phyloP scores from a whole-genome alignment of 2,329 filamentous ascomycete species.

The Elsinoe necatrix region DNA sequence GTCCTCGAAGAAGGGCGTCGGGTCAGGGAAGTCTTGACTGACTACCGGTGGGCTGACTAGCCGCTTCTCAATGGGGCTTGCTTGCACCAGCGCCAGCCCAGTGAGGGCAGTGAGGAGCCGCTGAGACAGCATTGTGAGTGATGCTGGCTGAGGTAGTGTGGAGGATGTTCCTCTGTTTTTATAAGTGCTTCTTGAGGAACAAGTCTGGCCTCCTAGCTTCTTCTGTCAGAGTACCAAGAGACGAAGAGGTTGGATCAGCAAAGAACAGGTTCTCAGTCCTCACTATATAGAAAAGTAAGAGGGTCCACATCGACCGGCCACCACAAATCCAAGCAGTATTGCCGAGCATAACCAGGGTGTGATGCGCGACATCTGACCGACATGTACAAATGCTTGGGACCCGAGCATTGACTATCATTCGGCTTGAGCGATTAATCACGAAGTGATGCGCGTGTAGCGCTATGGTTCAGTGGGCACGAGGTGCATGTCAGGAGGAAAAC shows the following conservation, averaged over 20 bases:
- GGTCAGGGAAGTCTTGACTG: slow-evolving; percentile 25
- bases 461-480: slow-evolving; percentile 3
- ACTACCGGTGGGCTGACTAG: slow-evolving; percentile 5
- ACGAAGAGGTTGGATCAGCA: neutral
- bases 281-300: slow-evolving; percentile 11
- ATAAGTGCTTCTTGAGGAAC: neutral
- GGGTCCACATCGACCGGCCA: neutral
- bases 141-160: neutral
- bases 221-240: neutral
- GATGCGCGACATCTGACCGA: slow-evolving; percentile 14
- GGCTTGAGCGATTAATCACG: slow-evolving; percentile 2
- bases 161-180: neutral
- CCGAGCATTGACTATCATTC: slow-evolving; percentile 14
- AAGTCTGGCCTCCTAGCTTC: neutral
- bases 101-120: slow-evolving; percentile 5
- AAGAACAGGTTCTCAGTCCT: neutral
- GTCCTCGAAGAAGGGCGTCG: slow-evolving; percentile 27
- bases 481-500: slow-evolving; percentile 13
- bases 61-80: neutral
- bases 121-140: neutral
- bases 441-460: slow-evolving; percentile 7
- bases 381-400: neutral
- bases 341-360: slow-evolving; percentile 7
- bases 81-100: neutral
- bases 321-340: neutral